Evolutionary conservation across 2,329 filamentous ascomycete genomes (phyloP).

Genomic region (Aureobasidium pullulans): DNA sequence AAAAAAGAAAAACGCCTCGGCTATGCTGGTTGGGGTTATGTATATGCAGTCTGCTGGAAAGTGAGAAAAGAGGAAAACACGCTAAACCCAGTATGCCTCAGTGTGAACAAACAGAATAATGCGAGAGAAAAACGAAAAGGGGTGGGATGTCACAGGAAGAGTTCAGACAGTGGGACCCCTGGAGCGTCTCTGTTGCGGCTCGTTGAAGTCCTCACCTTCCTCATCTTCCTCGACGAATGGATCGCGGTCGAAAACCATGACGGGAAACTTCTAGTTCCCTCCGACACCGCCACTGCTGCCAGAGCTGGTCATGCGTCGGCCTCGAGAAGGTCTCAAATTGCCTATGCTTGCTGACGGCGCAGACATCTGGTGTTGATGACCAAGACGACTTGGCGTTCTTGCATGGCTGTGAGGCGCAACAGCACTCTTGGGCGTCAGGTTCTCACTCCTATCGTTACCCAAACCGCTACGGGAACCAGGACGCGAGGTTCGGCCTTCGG

Average conservation of each 20-base stretch:
- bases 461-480: slow-evolving; percentile 7
- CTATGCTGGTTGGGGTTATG: slow-evolving; percentile 18
- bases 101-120: background rate
- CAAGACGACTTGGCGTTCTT: slow-evolving; percentile 12
- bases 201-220: background rate
- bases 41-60: background rate
- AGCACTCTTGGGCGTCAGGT: slow-evolving; percentile 20
- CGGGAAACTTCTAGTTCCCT: slow-evolving; percentile 1
- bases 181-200: background rate
- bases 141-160: background rate
- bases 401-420: slow-evolving; percentile 17
- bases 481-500: background rate
- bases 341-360: slow-evolving; percentile 18
- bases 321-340: slow-evolving; percentile 17
- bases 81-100: background rate
- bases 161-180: background rate
- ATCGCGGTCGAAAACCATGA: background rate
- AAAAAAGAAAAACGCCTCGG: slow-evolving; percentile 5
- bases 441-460: slow-evolving; percentile 15
- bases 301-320: slow-evolving; percentile 5
- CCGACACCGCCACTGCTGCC: background rate
- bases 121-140: background rate
- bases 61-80: slow-evolving; percentile 18
- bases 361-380: slow-evolving; percentile 14
- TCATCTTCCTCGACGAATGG: slow-evolving; percentile 14